Evolutionary conservation across 2,329 filamentous ascomycete genomes (phyloP).

Genomic region (Botrytis aclada): DNA sequence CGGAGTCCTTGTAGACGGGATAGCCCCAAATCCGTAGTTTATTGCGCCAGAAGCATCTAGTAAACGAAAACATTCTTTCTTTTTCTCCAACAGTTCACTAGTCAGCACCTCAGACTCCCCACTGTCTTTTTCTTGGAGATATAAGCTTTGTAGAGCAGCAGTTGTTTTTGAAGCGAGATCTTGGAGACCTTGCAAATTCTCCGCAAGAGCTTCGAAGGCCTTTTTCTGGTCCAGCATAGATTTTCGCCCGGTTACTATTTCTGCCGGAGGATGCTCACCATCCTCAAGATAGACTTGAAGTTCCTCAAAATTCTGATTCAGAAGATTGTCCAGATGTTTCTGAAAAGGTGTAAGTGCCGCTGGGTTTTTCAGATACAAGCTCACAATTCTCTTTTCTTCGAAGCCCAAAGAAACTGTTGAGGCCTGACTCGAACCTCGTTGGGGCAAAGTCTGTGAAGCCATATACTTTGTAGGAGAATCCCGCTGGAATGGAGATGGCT

Average conservation of each 20-base stretch:
- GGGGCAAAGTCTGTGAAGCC: conserved; percentile 12
- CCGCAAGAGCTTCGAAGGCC: not conserved
- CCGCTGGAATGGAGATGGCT: conserved; percentile 31
- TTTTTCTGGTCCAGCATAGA: conserved; percentile 29
- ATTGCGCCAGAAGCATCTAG: conserved; percentile 34
- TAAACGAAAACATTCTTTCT: conserved; percentile 29
- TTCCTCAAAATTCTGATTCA: conserved; percentile 27
- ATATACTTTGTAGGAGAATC: conserved; percentile 7
- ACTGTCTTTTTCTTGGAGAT: conserved; percentile 17
- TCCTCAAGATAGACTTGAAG: conserved; percentile 31
- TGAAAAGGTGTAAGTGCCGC: conserved; percentile 26
- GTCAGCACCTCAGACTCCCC: conserved; percentile 24
- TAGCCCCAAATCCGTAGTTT: conserved; percentile 32
- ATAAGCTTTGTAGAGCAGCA: not conserved
- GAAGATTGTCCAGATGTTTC: conserved; percentile 24
- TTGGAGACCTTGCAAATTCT: not conserved
- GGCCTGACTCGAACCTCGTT: conserved; percentile 27
- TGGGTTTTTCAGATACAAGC: conserved; percentile 28
- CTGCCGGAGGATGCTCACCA: conserved; percentile 24
- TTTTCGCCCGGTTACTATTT: conserved; percentile 31
- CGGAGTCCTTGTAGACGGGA: conserved; percentile 15
- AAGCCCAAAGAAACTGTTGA: conserved; percentile 24
- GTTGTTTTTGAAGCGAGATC: conserved; percentile 14
- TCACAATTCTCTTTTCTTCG: conserved; percentile 34
- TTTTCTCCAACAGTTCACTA: conserved; percentile 29